Base-by-base conservation (phyloP, 805 yeast species). In the Komagataella kurtzmanii region DNA sequence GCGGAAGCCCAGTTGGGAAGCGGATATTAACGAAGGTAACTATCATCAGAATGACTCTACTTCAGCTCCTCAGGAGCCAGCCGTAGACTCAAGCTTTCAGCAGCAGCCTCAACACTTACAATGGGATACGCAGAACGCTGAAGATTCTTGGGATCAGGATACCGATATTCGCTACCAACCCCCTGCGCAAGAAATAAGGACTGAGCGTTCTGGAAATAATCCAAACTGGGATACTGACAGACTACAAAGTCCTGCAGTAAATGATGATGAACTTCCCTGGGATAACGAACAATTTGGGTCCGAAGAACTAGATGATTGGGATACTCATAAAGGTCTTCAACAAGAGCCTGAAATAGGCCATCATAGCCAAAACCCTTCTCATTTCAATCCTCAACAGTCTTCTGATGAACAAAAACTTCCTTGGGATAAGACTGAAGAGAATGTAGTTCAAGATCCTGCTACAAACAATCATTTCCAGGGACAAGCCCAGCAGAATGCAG, bases 221-320 rank as follows among this genome's bases (percentile, higher is more conserved):
- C n/a, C 40, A 10, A 10, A 10, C 6, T 14, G 40, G 40, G 40
- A 30, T 30, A 6, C 12, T 30, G 14, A 8, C 14, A 10, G 45
- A 2, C 17, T 21, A 45, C 47, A 14, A 44, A 36, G 48, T 12
- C 21, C 19, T 2, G 49, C 57, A 43, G 57, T 51, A 12, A 55
- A 53, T 17, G 63, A 60, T 43, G 61, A 53, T 7, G 59, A 55
- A 43, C 56, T 61, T 44, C 54, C 63, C 50, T 59, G 56, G 12
- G 59, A 54, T 18, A 50, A 45, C 3, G 52, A 45, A 6, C 17
- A 48, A 6, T 45, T 46, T 7, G 53, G 43, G 40, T 48, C 45
- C 46, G 50, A 52, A 52, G 54, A 54, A 6, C 40, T 10, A 30
- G 40, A 30, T 30, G 14, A 30, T 30, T 30, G 40, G 40, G 14